Conservation (phyloP, 331 rosid species). For the Acacia pycnantha region DNA sequence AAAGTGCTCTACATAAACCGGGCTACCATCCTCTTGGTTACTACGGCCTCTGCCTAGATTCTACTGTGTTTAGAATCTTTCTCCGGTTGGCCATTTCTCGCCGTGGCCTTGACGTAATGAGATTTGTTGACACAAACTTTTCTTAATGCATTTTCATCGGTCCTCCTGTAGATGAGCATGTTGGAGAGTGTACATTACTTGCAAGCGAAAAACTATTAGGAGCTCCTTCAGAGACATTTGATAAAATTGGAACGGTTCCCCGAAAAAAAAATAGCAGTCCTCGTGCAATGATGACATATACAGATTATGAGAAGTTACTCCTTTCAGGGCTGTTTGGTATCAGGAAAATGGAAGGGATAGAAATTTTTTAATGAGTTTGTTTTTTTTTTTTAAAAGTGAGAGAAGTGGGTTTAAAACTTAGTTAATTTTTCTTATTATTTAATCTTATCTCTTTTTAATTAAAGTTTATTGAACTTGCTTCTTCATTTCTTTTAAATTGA, state of each 20-base stretch:
- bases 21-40: constrained; percentile 4
- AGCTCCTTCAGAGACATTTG: background rate
- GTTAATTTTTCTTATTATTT: too few species aligned
- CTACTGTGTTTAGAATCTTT: constrained; percentile 27
- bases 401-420: too few species aligned
- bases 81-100: background rate
- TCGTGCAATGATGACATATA: background rate
- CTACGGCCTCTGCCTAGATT: constrained; percentile 9
- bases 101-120: constrained; percentile 24
- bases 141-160: background rate
- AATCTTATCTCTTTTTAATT: too few species aligned
- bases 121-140: constrained; percentile 20
- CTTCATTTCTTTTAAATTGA: too few species aligned
- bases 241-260: background rate
- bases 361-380: too few species aligned
- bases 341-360: too few species aligned
- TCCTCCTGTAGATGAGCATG: constrained; percentile 10
- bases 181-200: constrained; percentile 27
- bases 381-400: too few species aligned
- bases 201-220: background rate
- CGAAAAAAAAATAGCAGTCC: background rate
- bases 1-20: constrained; percentile 29
- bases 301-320: background rate
- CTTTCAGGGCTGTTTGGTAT: background rate
- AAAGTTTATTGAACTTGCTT: too few species aligned